A percentile compares a stretch with the other conserved stretches of the same genome.
These are phyloP conservation scores for Dactylonectria macrodidyma DNA, from an alignment of 2,329 filamentous ascomycete genomes.

Conservation along the genomic window DNA sequence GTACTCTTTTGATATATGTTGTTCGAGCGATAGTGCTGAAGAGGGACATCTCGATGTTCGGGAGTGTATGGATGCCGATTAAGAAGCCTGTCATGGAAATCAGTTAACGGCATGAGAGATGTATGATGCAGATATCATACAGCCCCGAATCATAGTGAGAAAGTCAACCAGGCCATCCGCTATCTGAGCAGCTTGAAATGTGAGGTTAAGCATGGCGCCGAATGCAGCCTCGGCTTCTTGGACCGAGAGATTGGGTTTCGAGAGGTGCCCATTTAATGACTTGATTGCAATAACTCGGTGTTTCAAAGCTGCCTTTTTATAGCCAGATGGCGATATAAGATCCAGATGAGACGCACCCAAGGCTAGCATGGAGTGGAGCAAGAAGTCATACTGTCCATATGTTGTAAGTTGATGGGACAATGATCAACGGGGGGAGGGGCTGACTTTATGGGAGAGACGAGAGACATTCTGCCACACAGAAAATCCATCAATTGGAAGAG, in stretches of 20 bases:
- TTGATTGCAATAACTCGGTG: slow-evolving; percentile 57
- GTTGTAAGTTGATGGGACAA: slow-evolving; percentile 2
- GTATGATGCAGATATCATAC: slow-evolving; percentile 38
- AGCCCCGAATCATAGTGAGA: slow-evolving; percentile 56
- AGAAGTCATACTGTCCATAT: slow-evolving; percentile 54
- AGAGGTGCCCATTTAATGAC: slow-evolving; percentile 53
- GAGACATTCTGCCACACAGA: slow-evolving; percentile 56
- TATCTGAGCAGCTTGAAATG: slow-evolving; percentile 58
- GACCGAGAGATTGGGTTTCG: slow-evolving; percentile 44
- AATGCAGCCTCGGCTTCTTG: slow-evolving; percentile 56
- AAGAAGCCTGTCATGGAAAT: slow-evolving; percentile 41
- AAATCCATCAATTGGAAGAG: slow-evolving; percentile 55
- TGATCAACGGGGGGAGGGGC: slow-evolving; percentile 4
- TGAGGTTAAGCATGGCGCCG: slow-evolving; percentile 54
- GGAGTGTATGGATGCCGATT: slow-evolving; percentile 41
- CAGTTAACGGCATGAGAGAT: not conserved
- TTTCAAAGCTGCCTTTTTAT: slow-evolving; percentile 49
- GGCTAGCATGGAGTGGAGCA: slow-evolving; percentile 60
- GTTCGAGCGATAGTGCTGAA: slow-evolving; percentile 48
- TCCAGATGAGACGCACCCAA: slow-evolving; percentile 57
- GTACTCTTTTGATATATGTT: slow-evolving; percentile 48
- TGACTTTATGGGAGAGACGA: slow-evolving; percentile 55
- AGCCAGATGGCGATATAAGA: slow-evolving; percentile 43
- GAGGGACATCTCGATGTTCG: slow-evolving; percentile 38
- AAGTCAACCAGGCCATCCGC: slow-evolving; percentile 58